These are phyloP conservation scores for Neofusicoccum ribis DNA, from an alignment of 2,329 filamentous ascomycete genomes.

Conservation along the genomic window DNA sequence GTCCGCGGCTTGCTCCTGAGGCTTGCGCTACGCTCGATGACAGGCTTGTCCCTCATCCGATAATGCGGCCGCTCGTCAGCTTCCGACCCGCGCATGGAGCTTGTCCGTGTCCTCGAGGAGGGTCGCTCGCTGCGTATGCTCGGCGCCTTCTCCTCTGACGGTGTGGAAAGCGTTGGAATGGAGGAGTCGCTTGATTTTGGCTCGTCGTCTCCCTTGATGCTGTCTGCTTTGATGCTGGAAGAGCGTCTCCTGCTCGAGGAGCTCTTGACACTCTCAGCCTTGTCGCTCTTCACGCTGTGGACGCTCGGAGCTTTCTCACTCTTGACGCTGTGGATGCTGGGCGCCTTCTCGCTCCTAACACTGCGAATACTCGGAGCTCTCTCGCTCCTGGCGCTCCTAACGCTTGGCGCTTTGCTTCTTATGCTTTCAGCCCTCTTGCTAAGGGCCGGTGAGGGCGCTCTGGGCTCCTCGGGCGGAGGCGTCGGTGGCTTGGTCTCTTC, in stretches of 20 bases:
- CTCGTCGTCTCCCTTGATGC: background rate
- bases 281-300: background rate
- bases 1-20: slow-evolving; percentile 1
- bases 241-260: background rate
- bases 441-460: slow-evolving; percentile 1
- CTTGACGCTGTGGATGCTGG: background rate
- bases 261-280: slow-evolving; percentile 13
- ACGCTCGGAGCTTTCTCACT: too few species aligned
- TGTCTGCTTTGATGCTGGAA: background rate
- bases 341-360: background rate
- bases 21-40: slow-evolving; percentile 10
- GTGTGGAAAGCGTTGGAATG: background rate
- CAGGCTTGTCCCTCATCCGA: slow-evolving; percentile 15
- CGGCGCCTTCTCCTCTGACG: background rate
- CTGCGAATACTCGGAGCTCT: slow-evolving; percentile 1
- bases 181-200: background rate
- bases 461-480: background rate
- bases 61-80: slow-evolving; percentile 10
- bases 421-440: slow-evolving; percentile 16
- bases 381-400: background rate
- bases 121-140: slow-evolving; percentile 7
- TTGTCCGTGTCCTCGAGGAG: background rate
- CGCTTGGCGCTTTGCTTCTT: slow-evolving; percentile 1
- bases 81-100: slow-evolving; percentile 2
- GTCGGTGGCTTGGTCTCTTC: background rate